phyloP scores from a whole-genome alignment of 2,329 filamentous ascomycete species.

The Emmonsiellopsis sp. region DNA sequence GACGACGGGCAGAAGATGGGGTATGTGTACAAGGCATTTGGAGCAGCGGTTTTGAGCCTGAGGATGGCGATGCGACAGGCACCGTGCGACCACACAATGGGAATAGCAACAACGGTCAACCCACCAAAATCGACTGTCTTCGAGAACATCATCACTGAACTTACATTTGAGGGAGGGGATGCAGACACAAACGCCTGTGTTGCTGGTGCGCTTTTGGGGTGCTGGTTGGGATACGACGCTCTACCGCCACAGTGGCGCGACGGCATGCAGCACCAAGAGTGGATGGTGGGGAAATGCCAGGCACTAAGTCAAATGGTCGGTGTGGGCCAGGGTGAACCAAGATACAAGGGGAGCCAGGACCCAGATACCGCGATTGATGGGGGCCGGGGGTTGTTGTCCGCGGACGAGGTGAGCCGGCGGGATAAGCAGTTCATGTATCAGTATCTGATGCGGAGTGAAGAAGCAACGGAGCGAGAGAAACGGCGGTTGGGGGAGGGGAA shows the following conservation, averaged over 20 bases:
- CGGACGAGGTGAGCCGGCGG: slow-evolving; percentile 7
- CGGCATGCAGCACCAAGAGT: slow-evolving; percentile 27
- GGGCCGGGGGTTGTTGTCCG: slow-evolving; percentile 9
- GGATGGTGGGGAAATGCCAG: slow-evolving; percentile 10
- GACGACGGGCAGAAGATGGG: slow-evolving; percentile 41
- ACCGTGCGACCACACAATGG: slow-evolving; percentile 4
- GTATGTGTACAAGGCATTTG: slow-evolving; percentile 47
- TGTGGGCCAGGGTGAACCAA: background rate
- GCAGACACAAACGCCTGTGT: slow-evolving; percentile 48
- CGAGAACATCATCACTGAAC: slow-evolving; percentile 39
- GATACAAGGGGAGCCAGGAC: slow-evolving; percentile 8
- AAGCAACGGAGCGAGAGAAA: slow-evolving; percentile 8
- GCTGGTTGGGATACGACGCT: slow-evolving; percentile 37
- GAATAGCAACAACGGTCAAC: slow-evolving; percentile 7
- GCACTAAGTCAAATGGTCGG: slow-evolving; percentile 6
- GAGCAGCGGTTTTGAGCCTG: slow-evolving; percentile 37
- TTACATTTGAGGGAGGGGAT: slow-evolving; percentile 45
- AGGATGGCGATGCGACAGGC: slow-evolving; percentile 34
- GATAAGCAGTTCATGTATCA: slow-evolving; percentile 9
- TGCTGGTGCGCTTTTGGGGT: slow-evolving; percentile 42
- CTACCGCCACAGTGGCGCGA: slow-evolving; percentile 42
- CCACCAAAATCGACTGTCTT: slow-evolving; percentile 21
- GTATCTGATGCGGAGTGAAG: slow-evolving; percentile 6
- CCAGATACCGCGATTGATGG: slow-evolving; percentile 9
- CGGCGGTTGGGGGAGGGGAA: slow-evolving; percentile 1